Evolutionary conservation across 2,329 filamentous ascomycete genomes (phyloP), one percentile per base, ranked within the genome.

Genomic region (Mycogone perniciosa): DNA sequence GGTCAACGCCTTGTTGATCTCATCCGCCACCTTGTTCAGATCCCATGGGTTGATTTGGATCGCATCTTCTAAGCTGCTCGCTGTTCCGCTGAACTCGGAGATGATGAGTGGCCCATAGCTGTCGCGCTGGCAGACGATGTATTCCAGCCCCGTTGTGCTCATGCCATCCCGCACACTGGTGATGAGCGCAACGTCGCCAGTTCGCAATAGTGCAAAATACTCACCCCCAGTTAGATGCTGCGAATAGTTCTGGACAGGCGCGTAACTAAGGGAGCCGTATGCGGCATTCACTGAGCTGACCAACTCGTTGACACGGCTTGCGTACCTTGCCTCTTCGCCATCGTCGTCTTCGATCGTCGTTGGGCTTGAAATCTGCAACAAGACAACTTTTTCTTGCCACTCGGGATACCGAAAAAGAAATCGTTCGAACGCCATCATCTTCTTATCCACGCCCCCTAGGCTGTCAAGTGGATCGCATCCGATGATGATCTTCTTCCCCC

Each of bases 1-100:
- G 20, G 79, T 85, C 51, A 97, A 76, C 4, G 90, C 92, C 46
- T 83, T 73, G 62, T 95, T 80, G 62, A 97, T 91, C 54, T 88
- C 82, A 46, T 85, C 80, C 2, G 90, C 90, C 10, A 96, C 91
- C 31, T 87, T 88, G 13, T 78, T 81, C 48, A 90, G 77, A 64
- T 96, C 89, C 89, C 90, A 96, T 1, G 92, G 92, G 70, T 96
- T 96, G 74, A 96, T 95, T 66, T 95, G 89, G 54, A 96, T 89
- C 31, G 91, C 91, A 61, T 87, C 85, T 54, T 81, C 81, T 31
- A 96, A 77, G 48, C 84, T 92, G 46, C 88, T 88, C 29, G 91
- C 90, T 1, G 92, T 96, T 52, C 92, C 92, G 54, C 90, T 96
- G 69, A 96, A 96, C 67, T 97, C 92, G 6, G 92, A 96, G n/a